These are phyloP conservation scores for Nasturtium officinale DNA, from an alignment of 345 rosid species.

Conservation along the genomic window DNA sequence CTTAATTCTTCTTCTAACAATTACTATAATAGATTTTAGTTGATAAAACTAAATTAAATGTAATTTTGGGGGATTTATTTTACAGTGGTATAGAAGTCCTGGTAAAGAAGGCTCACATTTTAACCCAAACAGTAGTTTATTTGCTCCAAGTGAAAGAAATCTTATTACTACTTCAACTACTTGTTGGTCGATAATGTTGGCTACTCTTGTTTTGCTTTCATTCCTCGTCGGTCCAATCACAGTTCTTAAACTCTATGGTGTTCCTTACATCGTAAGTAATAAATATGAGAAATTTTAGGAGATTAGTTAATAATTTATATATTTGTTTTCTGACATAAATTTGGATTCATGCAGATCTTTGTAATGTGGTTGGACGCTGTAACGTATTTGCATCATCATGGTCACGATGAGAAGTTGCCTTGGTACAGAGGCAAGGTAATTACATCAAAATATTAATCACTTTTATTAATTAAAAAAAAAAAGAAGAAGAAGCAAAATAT, in stretches of 20 bases:
- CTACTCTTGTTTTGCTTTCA: constrained; percentile 48
- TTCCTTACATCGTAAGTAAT: constrained; percentile 64
- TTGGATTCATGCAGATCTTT: constrained; percentile 52
- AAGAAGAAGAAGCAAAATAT: no score
- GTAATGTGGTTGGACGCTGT: constrained; percentile 86
- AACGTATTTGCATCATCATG: constrained; percentile 91
- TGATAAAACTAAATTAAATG: neutral
- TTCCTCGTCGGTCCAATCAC: constrained; percentile 50
- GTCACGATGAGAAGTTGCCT: constrained; percentile 75
- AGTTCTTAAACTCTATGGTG: constrained; percentile 66
- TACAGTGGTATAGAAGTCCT: constrained; percentile 86
- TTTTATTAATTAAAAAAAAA: neutral
- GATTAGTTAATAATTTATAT: neutral
- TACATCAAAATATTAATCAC: neutral
- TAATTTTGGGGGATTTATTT: neutral
- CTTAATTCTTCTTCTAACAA: neutral
- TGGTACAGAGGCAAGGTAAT: constrained; percentile 95
- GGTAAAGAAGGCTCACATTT: constrained; percentile 95
- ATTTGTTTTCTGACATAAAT: neutral
- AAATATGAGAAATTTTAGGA: neutral
- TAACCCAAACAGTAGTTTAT: constrained; percentile 73
- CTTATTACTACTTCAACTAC: constrained; percentile 69
- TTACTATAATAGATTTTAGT: neutral
- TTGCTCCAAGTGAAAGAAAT: constrained; percentile 65
- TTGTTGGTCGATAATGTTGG: constrained; percentile 66